Conservation (phyloP, 148 eudicot genomes). For the Rhododendron mucronatum region DNA sequence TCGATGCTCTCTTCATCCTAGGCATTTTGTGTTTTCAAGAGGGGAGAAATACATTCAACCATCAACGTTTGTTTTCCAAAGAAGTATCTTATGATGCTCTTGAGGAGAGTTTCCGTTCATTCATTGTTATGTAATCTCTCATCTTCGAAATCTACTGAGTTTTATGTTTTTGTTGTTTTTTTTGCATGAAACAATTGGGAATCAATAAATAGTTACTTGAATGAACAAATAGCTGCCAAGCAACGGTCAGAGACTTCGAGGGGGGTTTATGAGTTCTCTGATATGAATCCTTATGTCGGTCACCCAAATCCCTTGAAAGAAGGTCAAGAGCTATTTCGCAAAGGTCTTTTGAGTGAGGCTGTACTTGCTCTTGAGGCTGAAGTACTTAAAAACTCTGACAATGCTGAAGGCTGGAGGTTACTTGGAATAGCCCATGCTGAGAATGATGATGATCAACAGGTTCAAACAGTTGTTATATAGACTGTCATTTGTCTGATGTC, state of each 20-base stretch:
- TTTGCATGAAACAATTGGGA: constrained; percentile 10
- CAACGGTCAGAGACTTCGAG: constrained; percentile 52
- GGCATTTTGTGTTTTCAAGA: neutral
- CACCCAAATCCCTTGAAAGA: constrained; percentile 90
- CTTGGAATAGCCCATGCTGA: constrained; percentile 97
- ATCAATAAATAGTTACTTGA: constrained; percentile 48
- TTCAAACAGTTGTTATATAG: constrained; percentile 17
- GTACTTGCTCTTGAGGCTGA: constrained; percentile 99
- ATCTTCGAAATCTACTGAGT: neutral
- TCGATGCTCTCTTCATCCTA: neutral
- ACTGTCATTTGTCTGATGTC: constrained; percentile 1
- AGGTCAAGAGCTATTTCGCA: constrained; percentile 89
- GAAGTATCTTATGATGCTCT: neutral
- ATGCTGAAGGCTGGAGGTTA: constrained; percentile 98
- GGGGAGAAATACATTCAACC: neutral
- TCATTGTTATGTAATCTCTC: neutral
- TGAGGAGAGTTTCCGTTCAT: neutral
- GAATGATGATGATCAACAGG: constrained; percentile 99
- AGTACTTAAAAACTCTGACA: constrained; percentile 83
- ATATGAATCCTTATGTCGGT: constrained; percentile 96
- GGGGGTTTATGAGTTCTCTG: constrained; percentile 85
- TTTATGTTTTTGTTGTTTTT: neutral
- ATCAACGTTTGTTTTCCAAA: neutral
- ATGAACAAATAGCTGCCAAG: constrained; percentile 65
- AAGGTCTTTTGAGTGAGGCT: constrained; percentile 96